Conservation (phyloP, 2,329 filamentous ascomycete species). For the Biscogniauxia marginata region DNA sequence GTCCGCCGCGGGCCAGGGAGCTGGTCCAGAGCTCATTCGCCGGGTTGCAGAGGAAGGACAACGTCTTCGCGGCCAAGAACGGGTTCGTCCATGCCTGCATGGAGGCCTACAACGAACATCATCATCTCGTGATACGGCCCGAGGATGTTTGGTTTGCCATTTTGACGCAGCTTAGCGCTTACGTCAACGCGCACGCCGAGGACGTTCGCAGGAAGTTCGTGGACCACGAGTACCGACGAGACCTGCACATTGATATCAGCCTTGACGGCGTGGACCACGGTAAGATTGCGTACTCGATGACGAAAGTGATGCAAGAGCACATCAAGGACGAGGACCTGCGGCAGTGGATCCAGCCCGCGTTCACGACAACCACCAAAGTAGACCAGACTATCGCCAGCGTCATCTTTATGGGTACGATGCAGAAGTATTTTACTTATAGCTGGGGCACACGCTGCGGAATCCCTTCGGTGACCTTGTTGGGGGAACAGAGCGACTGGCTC, state of each 20-base stretch:
- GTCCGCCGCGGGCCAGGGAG: constrained; percentile 20
- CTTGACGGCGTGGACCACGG: constrained; percentile 25
- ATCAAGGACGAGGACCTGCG: constrained; percentile 37
- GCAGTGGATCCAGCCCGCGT: constrained; percentile 43
- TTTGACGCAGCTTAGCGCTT: constrained; percentile 43
- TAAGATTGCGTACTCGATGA: constrained; percentile 35
- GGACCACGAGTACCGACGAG: constrained; percentile 37
- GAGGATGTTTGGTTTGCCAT: constrained; percentile 52
- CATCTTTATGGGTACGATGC: constrained; percentile 43
- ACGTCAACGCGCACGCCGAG: constrained; percentile 44
- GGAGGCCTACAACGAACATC: constrained; percentile 39
- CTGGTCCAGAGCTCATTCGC: constrained; percentile 22
- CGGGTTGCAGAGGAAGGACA: constrained; percentile 17
- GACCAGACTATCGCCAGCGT: constrained; percentile 40
- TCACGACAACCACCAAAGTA: constrained; percentile 42
- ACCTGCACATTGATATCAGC: constrained; percentile 17
- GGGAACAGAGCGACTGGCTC: constrained; percentile 42
- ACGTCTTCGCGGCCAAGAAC: constrained; percentile 28
- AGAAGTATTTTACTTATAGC: constrained; percentile 42
- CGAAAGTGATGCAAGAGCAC: constrained; percentile 35
- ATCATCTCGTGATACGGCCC: constrained; percentile 44
- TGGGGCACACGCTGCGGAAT: constrained; percentile 39
- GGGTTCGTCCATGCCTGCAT: constrained; percentile 36
- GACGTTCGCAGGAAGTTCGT: constrained; percentile 43
- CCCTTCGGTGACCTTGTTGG: constrained; percentile 47